Evolutionary conservation across 75 land plant genomes (phyloP).

Genomic region (Pinus taeda): DNA sequence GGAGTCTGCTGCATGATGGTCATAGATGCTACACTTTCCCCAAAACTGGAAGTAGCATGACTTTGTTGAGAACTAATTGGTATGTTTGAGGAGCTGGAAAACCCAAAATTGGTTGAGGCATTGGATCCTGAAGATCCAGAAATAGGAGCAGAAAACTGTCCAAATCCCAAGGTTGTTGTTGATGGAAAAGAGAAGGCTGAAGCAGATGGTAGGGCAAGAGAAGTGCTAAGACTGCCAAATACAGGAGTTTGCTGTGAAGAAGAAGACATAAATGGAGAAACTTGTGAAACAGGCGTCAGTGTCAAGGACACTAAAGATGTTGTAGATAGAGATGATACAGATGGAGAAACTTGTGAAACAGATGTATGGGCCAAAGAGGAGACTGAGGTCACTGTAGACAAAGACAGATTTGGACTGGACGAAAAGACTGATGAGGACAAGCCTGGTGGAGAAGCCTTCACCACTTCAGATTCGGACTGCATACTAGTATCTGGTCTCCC

Average conservation of each 20-base stretch:
- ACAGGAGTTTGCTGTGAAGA: slow-evolving; percentile 6
- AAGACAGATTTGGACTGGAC: not conserved
- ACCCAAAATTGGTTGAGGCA: not conserved
- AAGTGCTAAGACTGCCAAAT: not conserved
- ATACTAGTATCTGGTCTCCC: not conserved
- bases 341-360: slow-evolving; percentile 7
- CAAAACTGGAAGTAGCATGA: slow-evolving; percentile 1
- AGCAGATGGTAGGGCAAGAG: not conserved
- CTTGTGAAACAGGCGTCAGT: slow-evolving; percentile 4
- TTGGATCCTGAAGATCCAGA: slow-evolving; percentile 4
- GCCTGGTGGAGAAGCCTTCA: not conserved
- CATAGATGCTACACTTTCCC: slow-evolving; percentile 9
- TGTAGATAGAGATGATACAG: not conserved
- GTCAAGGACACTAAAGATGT: not conserved
- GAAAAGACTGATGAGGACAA: not conserved
- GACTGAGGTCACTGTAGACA: not conserved
- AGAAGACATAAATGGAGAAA: slow-evolving; percentile 3
- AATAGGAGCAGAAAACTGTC: slow-evolving; percentile 8
- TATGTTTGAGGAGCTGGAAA: not conserved
- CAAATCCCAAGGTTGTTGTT: slow-evolving; percentile 8
- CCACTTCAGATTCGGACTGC: not conserved
- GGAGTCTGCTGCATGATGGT: slow-evolving; percentile 4
- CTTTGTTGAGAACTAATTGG: not conserved
- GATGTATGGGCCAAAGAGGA: slow-evolving; percentile 8
- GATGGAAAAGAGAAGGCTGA: slow-evolving; percentile 6